Conservation (phyloP, 2,329 filamentous ascomycete genomes). For the Monilinia fructicola region DNA sequence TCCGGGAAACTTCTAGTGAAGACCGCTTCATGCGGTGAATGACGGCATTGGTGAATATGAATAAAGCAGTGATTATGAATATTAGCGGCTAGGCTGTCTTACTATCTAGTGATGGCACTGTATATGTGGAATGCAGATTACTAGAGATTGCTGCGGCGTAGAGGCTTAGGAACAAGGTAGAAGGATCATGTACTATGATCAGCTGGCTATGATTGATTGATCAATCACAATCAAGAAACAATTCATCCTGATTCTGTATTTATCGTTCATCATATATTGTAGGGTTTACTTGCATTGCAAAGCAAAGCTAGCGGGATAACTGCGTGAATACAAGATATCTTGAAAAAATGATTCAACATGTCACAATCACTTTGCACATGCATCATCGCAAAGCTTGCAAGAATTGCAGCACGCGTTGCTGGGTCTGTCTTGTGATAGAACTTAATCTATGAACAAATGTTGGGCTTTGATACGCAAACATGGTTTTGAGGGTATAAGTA, state of each 20-base stretch:
- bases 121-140: background rate
- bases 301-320: background rate
- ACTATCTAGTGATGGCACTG: background rate
- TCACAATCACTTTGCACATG: background rate
- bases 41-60: too few species aligned
- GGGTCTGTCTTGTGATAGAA: background rate
- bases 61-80: too few species aligned
- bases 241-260: too few species aligned
- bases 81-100: too few species aligned
- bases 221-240: too few species aligned
- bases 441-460: background rate
- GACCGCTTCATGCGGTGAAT: too few species aligned
- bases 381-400: background rate
- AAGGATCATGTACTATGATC: background rate
- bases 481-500: background rate
- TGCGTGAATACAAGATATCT: background rate
- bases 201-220: too few species aligned
- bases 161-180: background rate
- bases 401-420: background rate
- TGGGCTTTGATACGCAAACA: background rate
- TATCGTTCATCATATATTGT: background rate
- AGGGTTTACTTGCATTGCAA: background rate
- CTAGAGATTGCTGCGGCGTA: background rate
- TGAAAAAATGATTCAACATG: background rate
- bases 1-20: too few species aligned